Base-by-base conservation (phyloP, 768 basidiomycete species). In the Calocybe gangraenosa region DNA sequence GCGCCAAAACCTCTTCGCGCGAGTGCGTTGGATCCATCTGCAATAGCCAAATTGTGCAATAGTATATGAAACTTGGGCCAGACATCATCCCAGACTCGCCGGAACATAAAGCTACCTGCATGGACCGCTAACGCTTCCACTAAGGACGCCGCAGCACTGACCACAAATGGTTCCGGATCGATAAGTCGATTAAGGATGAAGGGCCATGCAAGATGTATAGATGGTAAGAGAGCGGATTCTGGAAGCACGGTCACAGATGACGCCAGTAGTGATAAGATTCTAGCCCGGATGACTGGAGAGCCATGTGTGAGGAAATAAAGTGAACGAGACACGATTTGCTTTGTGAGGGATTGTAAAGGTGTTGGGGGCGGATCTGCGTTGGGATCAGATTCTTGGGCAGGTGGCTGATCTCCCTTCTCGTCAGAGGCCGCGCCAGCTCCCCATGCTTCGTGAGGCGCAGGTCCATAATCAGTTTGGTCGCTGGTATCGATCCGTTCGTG, bases 131-230 rank as follows among this genome's bases (percentile, higher is more conserved):
- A 70, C 0, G 77, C 65, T 52, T 88, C 86, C n/a, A 97, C 67
- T 35, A 96, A 67, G 3, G 65, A 66, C 1, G 86, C 82, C 0
- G 91, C 84, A 18, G 87, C 85, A 43, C 78, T 77, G 50, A 92
- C 78, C 21, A 98, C 92, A 54, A 81, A 93, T 0, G 81, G 67
- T 58, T 93, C 87, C 0, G 71, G 35, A 56, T 92, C 90, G 11
- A 63, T 59, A 10, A 98, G 71, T 7, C 95, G 78, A 54, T 92
- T 92, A 44, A 98, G 66, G 53, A 99, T 80, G 62, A 85, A 90
- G n/a, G 92, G 91, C 96, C 96, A 99, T 1, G 89, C 86, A 17
- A 78, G 76, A 63, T 98, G 89, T 28, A 97, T 78, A 3, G 87
- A 75, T 2, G 92, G 88, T 32, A 98, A 75, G 14, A 97, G 75